These are phyloP conservation scores for Aureobasidium mangrovei DNA, from an alignment of 2,329 filamentous ascomycete genomes.

Conservation along the genomic window DNA sequence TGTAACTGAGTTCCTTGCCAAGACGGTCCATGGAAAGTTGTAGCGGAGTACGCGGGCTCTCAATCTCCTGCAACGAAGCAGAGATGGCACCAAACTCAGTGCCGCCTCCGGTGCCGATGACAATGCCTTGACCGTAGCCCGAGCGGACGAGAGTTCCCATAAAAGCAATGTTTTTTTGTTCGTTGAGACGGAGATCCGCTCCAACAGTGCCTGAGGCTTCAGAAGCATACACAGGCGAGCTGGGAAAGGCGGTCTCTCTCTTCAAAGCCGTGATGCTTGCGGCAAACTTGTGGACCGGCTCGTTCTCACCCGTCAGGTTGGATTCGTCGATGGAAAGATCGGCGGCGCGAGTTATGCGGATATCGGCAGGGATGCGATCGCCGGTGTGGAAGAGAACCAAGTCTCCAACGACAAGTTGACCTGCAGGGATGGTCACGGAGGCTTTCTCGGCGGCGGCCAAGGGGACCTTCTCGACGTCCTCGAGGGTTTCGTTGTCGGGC, in stretches of 20 bases:
- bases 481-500: constrained; percentile 14
- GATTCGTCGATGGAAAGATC: constrained; percentile 94
- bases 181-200: constrained; percentile 60
- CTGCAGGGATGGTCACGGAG: constrained; percentile 78
- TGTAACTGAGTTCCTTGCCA: constrained; percentile 90
- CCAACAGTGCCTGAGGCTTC: constrained; percentile 51
- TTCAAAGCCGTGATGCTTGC: constrained; percentile 29
- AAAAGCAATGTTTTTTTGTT: constrained; percentile 86
- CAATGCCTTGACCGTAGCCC: constrained; percentile 88
- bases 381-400: constrained; percentile 90
- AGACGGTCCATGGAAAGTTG: constrained; percentile 97
- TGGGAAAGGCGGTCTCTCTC: constrained; percentile 22
- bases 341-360: constrained; percentile 82
- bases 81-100: constrained; percentile 97
- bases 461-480: neutral
- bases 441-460: constrained; percentile 60
- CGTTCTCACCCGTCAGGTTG: constrained; percentile 93
- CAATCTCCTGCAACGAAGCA: constrained; percentile 85
- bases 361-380: constrained; percentile 91
- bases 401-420: constrained; percentile 83
- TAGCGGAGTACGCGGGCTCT: constrained; percentile 86
- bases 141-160: constrained; percentile 97
- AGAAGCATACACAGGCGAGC: constrained; percentile 51
- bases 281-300: constrained; percentile 68
- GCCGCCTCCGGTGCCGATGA: constrained; percentile 88